Evolutionary conservation across 2,329 filamentous ascomycete species (phyloP).

Genomic region (Mariannaea sp.): DNA sequence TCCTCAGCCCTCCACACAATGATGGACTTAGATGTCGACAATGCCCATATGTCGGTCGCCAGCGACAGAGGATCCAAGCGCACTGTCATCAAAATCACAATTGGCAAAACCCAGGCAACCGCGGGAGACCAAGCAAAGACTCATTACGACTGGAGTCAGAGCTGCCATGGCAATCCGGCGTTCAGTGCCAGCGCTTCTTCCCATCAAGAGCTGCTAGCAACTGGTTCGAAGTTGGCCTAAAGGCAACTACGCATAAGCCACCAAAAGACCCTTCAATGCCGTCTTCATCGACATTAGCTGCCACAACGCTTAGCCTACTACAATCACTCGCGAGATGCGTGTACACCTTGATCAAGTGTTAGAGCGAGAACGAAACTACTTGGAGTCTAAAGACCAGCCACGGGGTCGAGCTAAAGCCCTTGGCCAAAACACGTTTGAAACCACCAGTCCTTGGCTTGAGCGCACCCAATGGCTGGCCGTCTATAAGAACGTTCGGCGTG

Average conservation of each 20-base stretch:
- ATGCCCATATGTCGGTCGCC: background rate
- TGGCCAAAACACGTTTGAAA: constrained; percentile 4
- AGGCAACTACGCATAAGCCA: background rate
- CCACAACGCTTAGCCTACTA: background rate
- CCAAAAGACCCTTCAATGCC: background rate
- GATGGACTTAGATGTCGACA: background rate
- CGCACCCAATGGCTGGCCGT: constrained; percentile 6
- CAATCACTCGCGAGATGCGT: background rate
- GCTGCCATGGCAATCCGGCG: background rate
- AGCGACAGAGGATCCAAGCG: background rate
- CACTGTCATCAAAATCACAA: background rate
- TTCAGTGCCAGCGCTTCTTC: constrained; percentile 1
- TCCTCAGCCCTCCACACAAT: background rate
- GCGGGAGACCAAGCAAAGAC: background rate
- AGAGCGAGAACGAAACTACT: background rate
- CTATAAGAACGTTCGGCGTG: constrained; percentile 2
- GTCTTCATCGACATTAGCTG: background rate
- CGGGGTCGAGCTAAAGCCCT: constrained; percentile 1
- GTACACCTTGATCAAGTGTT: background rate
- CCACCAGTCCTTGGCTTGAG: constrained; percentile 6
- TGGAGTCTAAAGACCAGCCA: background rate
- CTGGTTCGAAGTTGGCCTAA: constrained; percentile 5
- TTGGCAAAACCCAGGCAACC: background rate
- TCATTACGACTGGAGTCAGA: background rate
- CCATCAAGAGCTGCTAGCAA: background rate